These are phyloP conservation scores for Limnanthes douglasii DNA, from an alignment of 345 rosid genomes.

Conservation along the genomic window DNA sequence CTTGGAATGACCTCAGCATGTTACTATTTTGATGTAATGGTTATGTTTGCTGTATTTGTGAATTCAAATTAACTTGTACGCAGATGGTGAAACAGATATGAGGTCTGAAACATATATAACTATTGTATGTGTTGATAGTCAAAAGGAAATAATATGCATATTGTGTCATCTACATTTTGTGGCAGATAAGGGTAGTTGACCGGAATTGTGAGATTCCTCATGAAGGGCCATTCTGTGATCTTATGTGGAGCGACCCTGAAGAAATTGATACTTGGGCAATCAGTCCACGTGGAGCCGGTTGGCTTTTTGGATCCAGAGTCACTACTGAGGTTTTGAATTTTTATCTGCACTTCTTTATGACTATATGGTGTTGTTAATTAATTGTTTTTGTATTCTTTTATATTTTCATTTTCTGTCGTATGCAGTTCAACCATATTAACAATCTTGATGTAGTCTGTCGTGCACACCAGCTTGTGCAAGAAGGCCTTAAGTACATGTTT, in stretches of 20 bases:
- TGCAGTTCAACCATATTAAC: slow-evolving; percentile 89
- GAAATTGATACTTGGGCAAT: slow-evolving; percentile 99
- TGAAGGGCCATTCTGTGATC: slow-evolving; percentile 99
- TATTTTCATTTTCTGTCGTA: slow-evolving; percentile 7
- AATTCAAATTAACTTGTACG: too few relatives aligned
- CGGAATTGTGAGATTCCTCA: slow-evolving; percentile 98
- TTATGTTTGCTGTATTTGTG: too few relatives aligned
- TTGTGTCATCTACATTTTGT: slow-evolving; percentile 7
- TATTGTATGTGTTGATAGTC: too few relatives aligned
- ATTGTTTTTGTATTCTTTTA: slow-evolving; percentile 2
- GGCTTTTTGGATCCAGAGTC: slow-evolving; percentile 99
- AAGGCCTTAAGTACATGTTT: slow-evolving; percentile 99
- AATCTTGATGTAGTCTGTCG: slow-evolving; percentile 94
- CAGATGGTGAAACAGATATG: too few relatives aligned
- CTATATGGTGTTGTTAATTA: slow-evolving; percentile 1
- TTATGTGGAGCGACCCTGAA: slow-evolving; percentile 99
- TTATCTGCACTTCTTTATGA: not conserved
- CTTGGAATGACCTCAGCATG: slow-evolving; percentile 3
- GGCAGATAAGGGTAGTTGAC: slow-evolving; percentile 85
- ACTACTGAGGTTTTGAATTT: slow-evolving; percentile 74
- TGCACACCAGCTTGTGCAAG: slow-evolving; percentile 99
- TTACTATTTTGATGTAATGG: too few relatives aligned
- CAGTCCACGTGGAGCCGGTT: slow-evolving; percentile 99
- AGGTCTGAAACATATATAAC: too few relatives aligned
- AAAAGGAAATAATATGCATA: too few relatives aligned